Evolutionary conservation across 495 filamentous ascomycete species (phyloP).

Genomic region (Saxispiralis lemnorum): DNA sequence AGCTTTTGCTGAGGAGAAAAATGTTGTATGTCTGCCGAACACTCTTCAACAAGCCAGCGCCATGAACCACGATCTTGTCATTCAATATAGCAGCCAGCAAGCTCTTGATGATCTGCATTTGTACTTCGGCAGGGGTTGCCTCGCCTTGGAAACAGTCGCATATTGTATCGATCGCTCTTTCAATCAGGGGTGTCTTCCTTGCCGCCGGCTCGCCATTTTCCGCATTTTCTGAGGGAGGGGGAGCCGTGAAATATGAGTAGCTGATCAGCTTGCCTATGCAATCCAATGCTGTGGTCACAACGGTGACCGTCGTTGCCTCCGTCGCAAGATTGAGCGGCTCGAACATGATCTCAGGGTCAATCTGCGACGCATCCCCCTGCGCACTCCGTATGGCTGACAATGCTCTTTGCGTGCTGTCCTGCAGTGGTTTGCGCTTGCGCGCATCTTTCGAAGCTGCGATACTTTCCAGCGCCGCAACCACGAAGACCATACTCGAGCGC

Average conservation of each 20-base stretch:
- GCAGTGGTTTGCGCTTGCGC: conserved; percentile 58
- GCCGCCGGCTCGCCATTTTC: not conserved
- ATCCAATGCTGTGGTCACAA: conserved; percentile 81
- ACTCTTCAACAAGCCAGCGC: conserved; percentile 91
- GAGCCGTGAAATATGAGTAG: conserved; percentile 87
- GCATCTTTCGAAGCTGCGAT: conserved; percentile 83
- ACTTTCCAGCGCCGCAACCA: conserved; percentile 75
- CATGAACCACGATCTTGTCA: conserved; percentile 96
- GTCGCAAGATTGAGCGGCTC: conserved; percentile 77
- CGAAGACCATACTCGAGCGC: conserved; percentile 87
- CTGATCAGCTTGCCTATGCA: conserved; percentile 98
- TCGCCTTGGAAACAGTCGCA: conserved; percentile 98
- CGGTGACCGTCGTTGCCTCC: conserved; percentile 59
- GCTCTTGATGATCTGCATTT: conserved; percentile 95
- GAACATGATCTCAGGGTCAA: conserved; percentile 77
- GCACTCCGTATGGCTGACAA: conserved; percentile 59
- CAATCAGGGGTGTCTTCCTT: conserved; percentile 52
- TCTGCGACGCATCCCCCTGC: conserved; percentile 45
- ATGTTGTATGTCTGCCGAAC: conserved; percentile 97
- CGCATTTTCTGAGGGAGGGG: conserved; percentile 27
- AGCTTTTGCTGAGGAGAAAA: conserved; percentile 82
- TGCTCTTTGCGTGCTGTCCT: conserved; percentile 62
- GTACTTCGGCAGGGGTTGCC: conserved; percentile 71
- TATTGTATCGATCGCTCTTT: conserved; percentile 95
- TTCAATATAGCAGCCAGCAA: conserved; percentile 88